Base-by-base conservation (phyloP, 305 asterid genomes). In the Solanum aculeatissimum region DNA sequence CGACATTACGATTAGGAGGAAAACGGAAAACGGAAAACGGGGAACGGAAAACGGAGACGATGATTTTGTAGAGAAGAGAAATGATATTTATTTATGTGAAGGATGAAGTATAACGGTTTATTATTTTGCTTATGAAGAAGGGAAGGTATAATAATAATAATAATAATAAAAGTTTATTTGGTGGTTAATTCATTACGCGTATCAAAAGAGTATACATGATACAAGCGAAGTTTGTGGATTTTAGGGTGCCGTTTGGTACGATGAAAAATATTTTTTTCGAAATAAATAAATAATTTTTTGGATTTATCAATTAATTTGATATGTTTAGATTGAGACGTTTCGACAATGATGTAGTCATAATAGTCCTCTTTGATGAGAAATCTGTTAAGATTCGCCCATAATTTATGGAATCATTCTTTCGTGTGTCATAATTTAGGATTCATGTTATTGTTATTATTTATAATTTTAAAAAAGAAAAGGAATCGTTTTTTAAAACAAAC, bases 1-100 rank as follows among this genome's bases (percentile, higher is more conserved):
- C 47, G 96, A 77, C 82, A 77, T 77, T 51, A 88, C 93, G 71
- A 35, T 27, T 16, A 87, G 93, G 71, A 35, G 2, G 11, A 40
- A 10, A 63, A 19, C 35, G 63, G 11, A 40, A 10, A 63, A 19
- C 35, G 63, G 8, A 75, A 74, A 75, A 75, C 6, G 80, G 80
- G 6, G 42, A 38, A 69, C 13, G 78, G 78, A 69, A 4, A 71
- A 42, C 35, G 80, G 57, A 47, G 43, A 25, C 15, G 60, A 6
- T 6, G 5, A 12, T 3, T 14, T 57, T 57, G 10, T 2, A 6
- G 5, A 27, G 47, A 16, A 5, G 42, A 49, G 63, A 77, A 51
- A 77, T 77, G 82, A 42, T 19, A 6, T 10, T 62, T 11, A 47
- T 74, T 25, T 47, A 47, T 74, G 25, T 74, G 42, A 32, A 7